phyloP scores from a whole-genome alignment of 2,329 filamentous ascomycete genomes.

The Fragosphaeria purpurea region DNA sequence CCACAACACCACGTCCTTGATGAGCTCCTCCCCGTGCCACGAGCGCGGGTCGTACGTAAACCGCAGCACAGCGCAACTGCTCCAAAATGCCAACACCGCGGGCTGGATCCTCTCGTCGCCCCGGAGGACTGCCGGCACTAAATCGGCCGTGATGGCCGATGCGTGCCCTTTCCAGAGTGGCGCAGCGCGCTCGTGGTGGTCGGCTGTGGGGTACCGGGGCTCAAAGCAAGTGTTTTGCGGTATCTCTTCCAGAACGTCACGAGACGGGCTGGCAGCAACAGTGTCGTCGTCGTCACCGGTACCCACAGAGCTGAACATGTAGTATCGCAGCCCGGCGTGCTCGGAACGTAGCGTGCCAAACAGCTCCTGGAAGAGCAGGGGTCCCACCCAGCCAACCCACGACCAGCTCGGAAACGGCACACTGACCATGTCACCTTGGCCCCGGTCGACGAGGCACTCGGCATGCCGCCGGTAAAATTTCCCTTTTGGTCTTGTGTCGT shows the following conservation, averaged over 20 bases:
- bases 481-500: too few relatives aligned
- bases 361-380: neutral
- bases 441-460: too few relatives aligned
- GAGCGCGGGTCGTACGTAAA: neutral
- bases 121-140: neutral
- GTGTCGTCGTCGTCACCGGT: too few relatives aligned
- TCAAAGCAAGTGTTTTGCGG: too few relatives aligned
- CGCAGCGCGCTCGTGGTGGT: too few relatives aligned
- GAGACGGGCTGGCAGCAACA: too few relatives aligned
- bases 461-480: too few relatives aligned
- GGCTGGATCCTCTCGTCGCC: neutral
- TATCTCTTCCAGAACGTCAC: too few relatives aligned
- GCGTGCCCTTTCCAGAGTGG: neutral
- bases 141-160: neutral
- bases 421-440: too few relatives aligned
- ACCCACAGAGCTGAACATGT: neutral
- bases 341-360: neutral
- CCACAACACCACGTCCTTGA: too few relatives aligned
- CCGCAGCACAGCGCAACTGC: neutral
- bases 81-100: neutral
- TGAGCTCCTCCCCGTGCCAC: neutral
- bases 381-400: constrained; percentile 1
- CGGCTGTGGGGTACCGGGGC: too few relatives aligned
- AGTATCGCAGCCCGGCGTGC: neutral
- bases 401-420: neutral